A percentile compares a stretch with the other conserved stretches of the same genome.
These are phyloP conservation scores for Tylopilus plumbeoviolaceoides DNA, from an alignment of 768 basidiomycete species.

Conservation along the genomic window DNA sequence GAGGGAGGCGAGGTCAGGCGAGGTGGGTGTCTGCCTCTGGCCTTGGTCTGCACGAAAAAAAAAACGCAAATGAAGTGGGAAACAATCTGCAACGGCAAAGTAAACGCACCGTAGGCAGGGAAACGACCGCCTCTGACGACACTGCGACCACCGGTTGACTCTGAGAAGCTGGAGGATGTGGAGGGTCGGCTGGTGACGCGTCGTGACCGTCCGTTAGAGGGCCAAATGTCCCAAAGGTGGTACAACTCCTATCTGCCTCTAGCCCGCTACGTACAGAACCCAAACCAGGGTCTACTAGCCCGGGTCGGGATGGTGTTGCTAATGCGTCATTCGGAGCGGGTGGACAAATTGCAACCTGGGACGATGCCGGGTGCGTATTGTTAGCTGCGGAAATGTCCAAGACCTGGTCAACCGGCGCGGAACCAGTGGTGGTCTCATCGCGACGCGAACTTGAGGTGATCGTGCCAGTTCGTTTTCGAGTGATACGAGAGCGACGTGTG, in stretches of 20 bases:
- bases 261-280: constrained; percentile 3
- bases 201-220: constrained; percentile 18
- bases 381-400: constrained; percentile 29
- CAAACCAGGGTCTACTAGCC: constrained; percentile 6
- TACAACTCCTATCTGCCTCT: constrained; percentile 23
- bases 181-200: not conserved
- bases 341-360: constrained; percentile 3
- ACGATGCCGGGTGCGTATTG: constrained; percentile 6
- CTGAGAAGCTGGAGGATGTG: constrained; percentile 1
- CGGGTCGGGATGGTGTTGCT: constrained; percentile 15
- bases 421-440: constrained; percentile 16
- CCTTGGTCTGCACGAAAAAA: constrained; percentile 26
- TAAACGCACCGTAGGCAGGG: constrained; percentile 21
- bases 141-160: constrained; percentile 12
- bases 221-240: constrained; percentile 23
- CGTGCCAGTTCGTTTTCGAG: constrained; percentile 52
- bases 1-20: constrained; percentile 35
- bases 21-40: constrained; percentile 32
- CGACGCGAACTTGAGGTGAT: constrained; percentile 33
- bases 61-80: constrained; percentile 14
- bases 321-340: constrained; percentile 8
- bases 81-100: constrained; percentile 8
- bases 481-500: constrained; percentile 44
- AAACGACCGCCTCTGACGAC: constrained; percentile 11
- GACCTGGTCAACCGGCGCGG: constrained; percentile 15